A percentile compares a stretch with the other conserved stretches of the same genome.
These are phyloP conservation scores for Candida boidinii DNA, from an alignment of 805 yeast species.

Conservation along the genomic window DNA sequence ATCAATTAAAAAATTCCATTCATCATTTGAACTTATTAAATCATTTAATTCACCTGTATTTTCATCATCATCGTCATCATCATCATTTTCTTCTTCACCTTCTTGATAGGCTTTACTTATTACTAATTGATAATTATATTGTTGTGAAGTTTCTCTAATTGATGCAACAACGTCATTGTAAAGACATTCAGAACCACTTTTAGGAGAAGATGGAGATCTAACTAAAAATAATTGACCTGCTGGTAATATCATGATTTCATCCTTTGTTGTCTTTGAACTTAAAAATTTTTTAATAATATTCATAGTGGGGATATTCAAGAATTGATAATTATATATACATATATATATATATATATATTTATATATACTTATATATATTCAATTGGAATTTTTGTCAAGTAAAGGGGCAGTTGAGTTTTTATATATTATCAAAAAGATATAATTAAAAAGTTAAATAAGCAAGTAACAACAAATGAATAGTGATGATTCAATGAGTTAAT, in stretches of 20 bases:
- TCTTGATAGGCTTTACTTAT: constrained; percentile 64
- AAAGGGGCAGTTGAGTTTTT: too few species aligned
- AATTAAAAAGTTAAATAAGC: too few species aligned
- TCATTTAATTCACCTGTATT: constrained; percentile 26
- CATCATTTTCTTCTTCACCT: constrained; percentile 53
- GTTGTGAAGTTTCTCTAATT: constrained; percentile 58
- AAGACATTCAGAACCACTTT: constrained; percentile 76
- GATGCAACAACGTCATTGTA: constrained; percentile 74
- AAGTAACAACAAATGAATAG: too few species aligned
- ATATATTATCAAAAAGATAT: too few species aligned
- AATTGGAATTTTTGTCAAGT: too few species aligned
- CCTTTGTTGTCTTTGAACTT: constrained; percentile 35
- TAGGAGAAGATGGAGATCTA: constrained; percentile 73
- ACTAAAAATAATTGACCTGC: constrained; percentile 72
- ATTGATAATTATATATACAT: too few species aligned
- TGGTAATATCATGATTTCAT: constrained; percentile 61
- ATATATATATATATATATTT: too few species aligned
- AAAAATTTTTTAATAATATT: constrained; percentile 63
- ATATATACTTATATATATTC: too few species aligned
- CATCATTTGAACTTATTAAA: constrained; percentile 38
- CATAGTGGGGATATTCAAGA: too few species aligned
- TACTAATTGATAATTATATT: constrained; percentile 61
- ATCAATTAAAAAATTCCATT: constrained; percentile 63
- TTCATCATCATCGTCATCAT: constrained; percentile 36
- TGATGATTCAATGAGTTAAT: too few species aligned